phyloP scores from a whole-genome alignment of 164 flowering plant species.

The Euptelea pleiosperma region DNA sequence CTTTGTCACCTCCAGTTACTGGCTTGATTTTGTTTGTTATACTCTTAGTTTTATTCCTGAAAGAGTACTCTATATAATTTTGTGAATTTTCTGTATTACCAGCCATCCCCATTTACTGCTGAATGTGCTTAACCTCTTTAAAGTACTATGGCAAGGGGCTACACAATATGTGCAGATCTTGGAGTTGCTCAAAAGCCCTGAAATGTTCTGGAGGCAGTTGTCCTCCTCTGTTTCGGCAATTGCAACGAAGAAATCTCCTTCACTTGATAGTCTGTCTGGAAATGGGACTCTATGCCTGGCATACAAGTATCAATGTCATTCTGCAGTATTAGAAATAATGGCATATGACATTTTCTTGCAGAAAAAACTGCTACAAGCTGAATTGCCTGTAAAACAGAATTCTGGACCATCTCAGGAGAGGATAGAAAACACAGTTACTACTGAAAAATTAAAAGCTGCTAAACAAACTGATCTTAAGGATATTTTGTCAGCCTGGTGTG shows the following conservation, averaged over 20 bases:
- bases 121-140: conserved; percentile 57
- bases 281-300: conserved; percentile 31
- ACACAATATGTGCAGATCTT: conserved; percentile 51
- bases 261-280: conserved; percentile 26
- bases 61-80: neutral
- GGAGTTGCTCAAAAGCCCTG: conserved; percentile 48
- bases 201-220: conserved; percentile 59
- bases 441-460: conserved; percentile 26
- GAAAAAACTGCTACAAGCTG: conserved; percentile 50
- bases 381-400: conserved; percentile 28
- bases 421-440: conserved; percentile 15
- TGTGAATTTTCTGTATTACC: conserved; percentile 20
- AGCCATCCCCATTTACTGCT: conserved; percentile 62
- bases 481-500: conserved; percentile 49
- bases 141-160: conserved; percentile 82
- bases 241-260: conserved; percentile 19
- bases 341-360: conserved; percentile 62
- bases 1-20: neutral
- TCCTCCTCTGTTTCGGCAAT: conserved; percentile 26
- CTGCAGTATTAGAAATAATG: conserved; percentile 59
- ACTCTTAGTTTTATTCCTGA: neutral
- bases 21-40: neutral
- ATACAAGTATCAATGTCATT: conserved; percentile 56
- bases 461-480: conserved; percentile 29
- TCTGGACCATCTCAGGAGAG: conserved; percentile 30